Evolutionary conservation across 331 rosid species (phyloP).

Genomic region (Pyrus hybrid): DNA sequence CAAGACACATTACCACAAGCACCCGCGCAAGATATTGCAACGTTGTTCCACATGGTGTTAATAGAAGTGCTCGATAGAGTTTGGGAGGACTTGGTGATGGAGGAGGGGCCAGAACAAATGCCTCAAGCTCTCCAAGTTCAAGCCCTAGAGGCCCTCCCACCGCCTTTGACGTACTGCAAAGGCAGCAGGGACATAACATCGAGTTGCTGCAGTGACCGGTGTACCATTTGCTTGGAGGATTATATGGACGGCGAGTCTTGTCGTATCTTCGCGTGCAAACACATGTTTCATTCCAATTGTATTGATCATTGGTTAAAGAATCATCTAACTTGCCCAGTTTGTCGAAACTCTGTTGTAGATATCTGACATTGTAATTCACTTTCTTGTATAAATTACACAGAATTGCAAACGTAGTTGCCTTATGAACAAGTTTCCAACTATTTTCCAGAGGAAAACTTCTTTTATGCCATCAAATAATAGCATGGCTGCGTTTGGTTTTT

Average conservation of each 20-base stretch:
- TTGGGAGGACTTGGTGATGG: slow-evolving; percentile 12
- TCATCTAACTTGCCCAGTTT: slow-evolving; percentile 8
- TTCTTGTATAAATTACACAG: neutral
- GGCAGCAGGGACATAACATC: neutral
- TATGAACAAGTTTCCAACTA: neutral
- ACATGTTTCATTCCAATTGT: slow-evolving; percentile 3
- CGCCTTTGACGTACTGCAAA: neutral
- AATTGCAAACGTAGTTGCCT: neutral
- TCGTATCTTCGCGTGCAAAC: slow-evolving; percentile 2
- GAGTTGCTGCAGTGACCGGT: neutral
- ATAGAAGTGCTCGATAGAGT: slow-evolving; percentile 6
- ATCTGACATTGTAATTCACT: neutral
- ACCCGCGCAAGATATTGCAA: neutral
- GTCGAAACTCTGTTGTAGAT: slow-evolving; percentile 3
- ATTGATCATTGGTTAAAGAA: slow-evolving; percentile 6
- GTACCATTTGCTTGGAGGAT: slow-evolving; percentile 14
- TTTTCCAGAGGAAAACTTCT: neutral
- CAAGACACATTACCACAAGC: neutral
- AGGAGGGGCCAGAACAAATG: slow-evolving; percentile 1
- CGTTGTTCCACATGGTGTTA: slow-evolving; percentile 1
- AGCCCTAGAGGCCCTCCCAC: neutral
- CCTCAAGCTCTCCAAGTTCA: neutral
- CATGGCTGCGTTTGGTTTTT: neutral
- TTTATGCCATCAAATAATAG: neutral
- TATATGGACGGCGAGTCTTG: slow-evolving; percentile 1